Conservation (phyloP, 148 eudicot genomes). For the Polygonum maritimum region DNA sequence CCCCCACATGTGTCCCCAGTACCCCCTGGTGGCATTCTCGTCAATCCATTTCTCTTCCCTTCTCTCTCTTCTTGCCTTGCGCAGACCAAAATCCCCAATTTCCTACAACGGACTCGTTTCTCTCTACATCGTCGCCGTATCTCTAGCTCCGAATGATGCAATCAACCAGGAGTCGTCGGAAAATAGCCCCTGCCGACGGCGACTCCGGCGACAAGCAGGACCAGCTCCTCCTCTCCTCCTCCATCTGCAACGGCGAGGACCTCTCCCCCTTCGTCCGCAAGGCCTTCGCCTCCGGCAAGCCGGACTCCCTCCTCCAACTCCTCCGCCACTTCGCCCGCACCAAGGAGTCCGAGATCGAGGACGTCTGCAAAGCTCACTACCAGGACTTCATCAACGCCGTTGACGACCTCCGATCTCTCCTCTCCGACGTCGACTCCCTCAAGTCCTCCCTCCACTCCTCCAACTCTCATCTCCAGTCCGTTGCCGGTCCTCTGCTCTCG, state of each 20-base stretch:
- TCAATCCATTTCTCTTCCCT: background rate
- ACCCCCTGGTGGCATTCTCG: background rate
- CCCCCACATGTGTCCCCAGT: background rate
- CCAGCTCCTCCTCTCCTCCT: conserved; percentile 74
- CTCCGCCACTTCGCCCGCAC: conserved; percentile 62
- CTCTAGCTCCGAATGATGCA: conserved; percentile 23
- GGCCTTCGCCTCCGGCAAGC: conserved; percentile 68
- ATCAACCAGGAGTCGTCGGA: conserved; percentile 56
- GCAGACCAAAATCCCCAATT: background rate
- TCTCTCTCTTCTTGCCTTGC: background rate
- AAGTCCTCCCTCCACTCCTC: conserved; percentile 63
- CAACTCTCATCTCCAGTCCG: conserved; percentile 54
- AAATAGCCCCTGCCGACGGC: conserved; percentile 28
- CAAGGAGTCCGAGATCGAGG: conserved; percentile 81
- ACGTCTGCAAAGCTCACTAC: conserved; percentile 80
- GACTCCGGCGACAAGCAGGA: conserved; percentile 62
- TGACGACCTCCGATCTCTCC: conserved; percentile 88
- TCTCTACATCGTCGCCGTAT: background rate
- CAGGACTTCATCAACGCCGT: conserved; percentile 94
- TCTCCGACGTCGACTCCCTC: conserved; percentile 78
- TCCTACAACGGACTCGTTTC: conserved; percentile 1
- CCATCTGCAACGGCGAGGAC: conserved; percentile 87
- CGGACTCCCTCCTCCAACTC: conserved; percentile 59
- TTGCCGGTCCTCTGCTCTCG: conserved; percentile 49
- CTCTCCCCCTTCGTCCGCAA: conserved; percentile 73